Evolutionary conservation across 1,139 yeast species (phyloP), one percentile per base, ranked within the genome.

Genomic region (Magnusiomyces paraingens): DNA sequence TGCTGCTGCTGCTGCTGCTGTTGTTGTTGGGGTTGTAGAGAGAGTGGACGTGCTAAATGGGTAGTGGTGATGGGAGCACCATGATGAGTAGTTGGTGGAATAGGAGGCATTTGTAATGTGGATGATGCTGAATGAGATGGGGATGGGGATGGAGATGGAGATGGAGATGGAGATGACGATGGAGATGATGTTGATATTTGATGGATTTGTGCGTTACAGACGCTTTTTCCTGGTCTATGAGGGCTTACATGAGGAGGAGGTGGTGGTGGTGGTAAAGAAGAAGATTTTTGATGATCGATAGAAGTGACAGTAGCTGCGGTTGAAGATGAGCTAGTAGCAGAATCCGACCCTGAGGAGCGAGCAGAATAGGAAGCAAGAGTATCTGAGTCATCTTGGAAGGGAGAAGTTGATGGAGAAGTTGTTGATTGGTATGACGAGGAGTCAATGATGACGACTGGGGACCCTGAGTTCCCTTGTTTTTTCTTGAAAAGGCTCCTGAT

Each of bases 401-500:
- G 41, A 6, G 41, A n/a, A 3, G 17, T 38, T 10, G 41, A n/a
- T n/a, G 41, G 41, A 38, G 15, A n/a, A 6, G 18, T 14, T 32
- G 38, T 10, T 32, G 41, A n/a, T 38, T 38, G 41, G 18, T 38
- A 38, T 38, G 41, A 38, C 5, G 41, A 14, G 41, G 41, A 26
- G 32, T 26, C 32, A 8, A 26, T 26, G 32, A 26, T 26, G 32
- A 26, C 32, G 8, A 26, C 32, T 8, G 43, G n/a, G 21, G 43
- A 18, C 12, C 22, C 29, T 18, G 29, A 26, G 17, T 21, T 36
- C 12, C 38, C 50, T 14, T n/a, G 11, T 15, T 38, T 47, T 20
- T 47, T 47, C 21, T 38, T 36, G 35, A 47, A 47, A 14, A 47
- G 20, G n/a, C 38, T 47, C 17, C 42, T 26, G 22, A 47, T 11